Evolutionary conservation across 2,329 filamentous ascomycete species (phyloP), one percentile per base, ranked within the genome.

Genomic region (Stagonosporopsis vannaccii): DNA sequence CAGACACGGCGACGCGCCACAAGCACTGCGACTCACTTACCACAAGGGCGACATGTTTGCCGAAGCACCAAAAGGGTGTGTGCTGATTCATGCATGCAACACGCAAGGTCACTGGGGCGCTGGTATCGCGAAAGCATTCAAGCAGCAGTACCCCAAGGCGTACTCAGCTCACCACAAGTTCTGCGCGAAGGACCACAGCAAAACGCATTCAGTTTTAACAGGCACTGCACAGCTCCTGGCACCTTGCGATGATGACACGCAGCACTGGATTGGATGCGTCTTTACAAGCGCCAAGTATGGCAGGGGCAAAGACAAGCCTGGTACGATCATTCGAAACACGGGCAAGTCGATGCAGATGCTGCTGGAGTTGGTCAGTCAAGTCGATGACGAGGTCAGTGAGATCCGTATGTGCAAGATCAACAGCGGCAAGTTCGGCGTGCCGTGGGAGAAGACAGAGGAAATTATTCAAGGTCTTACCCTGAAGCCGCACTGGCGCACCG

Each of bases 21-120:
- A 7, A 19, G 8, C 13, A 0, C 50, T 68, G 2, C 15, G n/a
- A 1, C 54, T 75, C 9, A 63, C 59, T 19, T 51, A 68, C 51
- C 62, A 70, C 57, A 58, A 54, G 5, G 82, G 82, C 47, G 75
- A 84, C 64, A 77, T 88, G 35, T 86, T 87, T 66, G 67, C 77
- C 33, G 20, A 37, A 9, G 82, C 82, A 0, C 83, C 84, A 0
- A 67, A 78, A 30, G 71, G 77, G 48, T 75, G 79, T 20, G 76
- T 84, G 15, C 72, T 87, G 15, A 79, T 86, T 54, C 85, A 88
- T 68, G 84, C 85, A 12, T 87, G 85, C 73, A 88, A 87, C 69
- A 81, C 80, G 46, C 72, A 79, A 58, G 85, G 85, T 6, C 66
- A 65, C 13, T 88, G 85, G 85, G 83, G 84, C 41, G 78, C 77